phyloP scores from a whole-genome alignment of 306 rosid species.

The Rosa rugosa region DNA sequence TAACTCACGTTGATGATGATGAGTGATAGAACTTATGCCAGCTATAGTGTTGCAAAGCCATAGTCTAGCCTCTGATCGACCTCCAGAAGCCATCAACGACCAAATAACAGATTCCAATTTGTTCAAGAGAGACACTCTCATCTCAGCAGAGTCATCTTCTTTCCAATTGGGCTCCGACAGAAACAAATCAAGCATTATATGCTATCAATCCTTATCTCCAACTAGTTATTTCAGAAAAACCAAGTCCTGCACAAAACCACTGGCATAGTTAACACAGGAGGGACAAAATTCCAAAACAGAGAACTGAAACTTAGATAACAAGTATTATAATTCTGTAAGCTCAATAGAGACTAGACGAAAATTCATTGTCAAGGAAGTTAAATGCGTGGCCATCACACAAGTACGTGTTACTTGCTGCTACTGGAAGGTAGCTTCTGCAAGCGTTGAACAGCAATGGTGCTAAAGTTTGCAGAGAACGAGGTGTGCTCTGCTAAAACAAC shows the following conservation, averaged over 20 bases:
- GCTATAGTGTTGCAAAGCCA: slow-evolving; percentile 79
- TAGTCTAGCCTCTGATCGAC: slow-evolving; percentile 69
- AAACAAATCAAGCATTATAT: slow-evolving; percentile 55
- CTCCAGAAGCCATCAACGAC: slow-evolving; percentile 49
- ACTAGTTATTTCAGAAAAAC: neutral
- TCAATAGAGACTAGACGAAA: slow-evolving; percentile 9
- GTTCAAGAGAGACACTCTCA: slow-evolving; percentile 54
- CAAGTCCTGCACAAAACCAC: slow-evolving; percentile 23
- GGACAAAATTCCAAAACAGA: too few relatives aligned
- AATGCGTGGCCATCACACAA: slow-evolving; percentile 90
- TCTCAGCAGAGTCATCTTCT: slow-evolving; percentile 33
- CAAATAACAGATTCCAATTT: slow-evolving; percentile 60
- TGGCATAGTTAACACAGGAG: neutral
- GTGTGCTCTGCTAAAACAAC: slow-evolving; percentile 88
- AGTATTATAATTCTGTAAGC: too few relatives aligned
- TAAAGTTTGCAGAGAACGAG: slow-evolving; percentile 74
- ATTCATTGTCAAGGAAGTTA: slow-evolving; percentile 83
- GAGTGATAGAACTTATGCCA: slow-evolving; percentile 41
- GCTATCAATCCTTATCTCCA: neutral
- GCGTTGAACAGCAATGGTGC: slow-evolving; percentile 93
- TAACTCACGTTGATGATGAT: slow-evolving; percentile 47
- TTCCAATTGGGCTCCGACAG: slow-evolving; percentile 52
- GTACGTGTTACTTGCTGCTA: slow-evolving; percentile 85
- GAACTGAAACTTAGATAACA: too few relatives aligned
- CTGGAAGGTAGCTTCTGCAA: slow-evolving; percentile 76